Base-by-base conservation (phyloP, 2,329 filamentous ascomycete species). In the Grosmannia huntii region DNA sequence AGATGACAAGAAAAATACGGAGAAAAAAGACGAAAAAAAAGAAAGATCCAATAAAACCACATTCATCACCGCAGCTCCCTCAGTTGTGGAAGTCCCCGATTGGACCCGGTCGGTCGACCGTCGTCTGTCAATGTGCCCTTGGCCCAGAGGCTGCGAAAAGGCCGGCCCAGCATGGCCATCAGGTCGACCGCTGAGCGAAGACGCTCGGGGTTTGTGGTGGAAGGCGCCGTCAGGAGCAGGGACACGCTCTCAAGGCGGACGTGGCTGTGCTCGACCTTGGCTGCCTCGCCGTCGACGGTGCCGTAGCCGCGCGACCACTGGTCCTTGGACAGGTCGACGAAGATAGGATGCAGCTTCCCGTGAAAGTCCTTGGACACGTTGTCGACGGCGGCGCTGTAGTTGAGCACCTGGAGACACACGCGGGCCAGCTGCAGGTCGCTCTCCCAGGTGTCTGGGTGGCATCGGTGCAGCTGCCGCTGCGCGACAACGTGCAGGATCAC, bases 401-500 rank as follows among this genome's bases (percentile, higher is more conserved):
- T 19, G 11, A 67, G 60, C 0, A 64, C 59, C 2, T 52, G 50
- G 0, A 70, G 60, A 36, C 68, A 70, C 5, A 63, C 58, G n/a
- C 60, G 60, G 12, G 65, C 65, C 1, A 61, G 61, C 28, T 63
- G 56, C 23, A 69, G 54, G 55, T 70, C 68, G 11, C 62, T 63
- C 11, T 60, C 56, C 66, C 67, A 70, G 1, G 58, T 57, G 3
- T 56, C 58, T 0, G 60, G 53, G 4, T 59, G 61, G 48, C 66
- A 64, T 19, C 62, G 58, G 59, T 70, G 67, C 0, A 67, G 57
- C 50, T 68, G 66, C 46, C 67, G 68, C 53, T 71, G 69, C 1
- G 65, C 64, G 5, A 65, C 62, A 1, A 63, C 60, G 55, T 70
- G 68, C 2, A 71, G 62, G 12, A 71, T 61, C 3, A 69, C 64